phyloP scores from a whole-genome alignment of 805 yeast species.

The Nakazawaea populi region DNA sequence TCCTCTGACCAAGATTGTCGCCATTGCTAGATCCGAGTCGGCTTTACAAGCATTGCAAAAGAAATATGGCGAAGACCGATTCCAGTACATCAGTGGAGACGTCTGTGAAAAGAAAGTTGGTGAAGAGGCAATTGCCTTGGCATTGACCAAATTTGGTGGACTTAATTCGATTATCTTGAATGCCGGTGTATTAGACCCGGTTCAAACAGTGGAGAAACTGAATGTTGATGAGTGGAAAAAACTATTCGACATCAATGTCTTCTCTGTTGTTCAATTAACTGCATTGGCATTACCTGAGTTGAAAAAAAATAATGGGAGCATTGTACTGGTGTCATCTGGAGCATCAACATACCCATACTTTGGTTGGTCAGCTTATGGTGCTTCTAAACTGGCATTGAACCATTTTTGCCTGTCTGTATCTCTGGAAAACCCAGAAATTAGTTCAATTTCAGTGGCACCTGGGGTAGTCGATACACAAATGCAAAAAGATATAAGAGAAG shows the following conservation, averaged over 20 bases:
- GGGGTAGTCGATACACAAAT: slow-evolving; percentile 91
- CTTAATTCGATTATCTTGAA: slow-evolving; percentile 66
- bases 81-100: slow-evolving; percentile 54
- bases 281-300: slow-evolving; percentile 52
- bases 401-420: slow-evolving; percentile 65
- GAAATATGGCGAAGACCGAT: slow-evolving; percentile 41
- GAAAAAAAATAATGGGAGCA: slow-evolving; percentile 48
- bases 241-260: slow-evolving; percentile 71
- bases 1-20: slow-evolving; percentile 43
- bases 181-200: slow-evolving; percentile 84
- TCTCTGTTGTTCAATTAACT: slow-evolving; percentile 63
- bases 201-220: slow-evolving; percentile 46
- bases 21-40: slow-evolving; percentile 63
- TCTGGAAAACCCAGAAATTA: slow-evolving; percentile 57
- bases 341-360: slow-evolving; percentile 61
- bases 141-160: slow-evolving; percentile 45
- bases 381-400: slow-evolving; percentile 88
- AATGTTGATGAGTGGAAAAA: slow-evolving; percentile 52
- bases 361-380: slow-evolving; percentile 91
- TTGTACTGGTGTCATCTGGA: slow-evolving; percentile 85
- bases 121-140: slow-evolving; percentile 33
- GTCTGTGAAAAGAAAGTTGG: slow-evolving; percentile 38
- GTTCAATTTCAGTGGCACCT: slow-evolving; percentile 75
- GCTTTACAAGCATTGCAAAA: slow-evolving; percentile 36
- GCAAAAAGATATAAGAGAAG: slow-evolving; percentile 77